Evolutionary conservation across 2,329 filamentous ascomycete genomes (phyloP).

Genomic region (Colletotrichum ledebouriae): DNA sequence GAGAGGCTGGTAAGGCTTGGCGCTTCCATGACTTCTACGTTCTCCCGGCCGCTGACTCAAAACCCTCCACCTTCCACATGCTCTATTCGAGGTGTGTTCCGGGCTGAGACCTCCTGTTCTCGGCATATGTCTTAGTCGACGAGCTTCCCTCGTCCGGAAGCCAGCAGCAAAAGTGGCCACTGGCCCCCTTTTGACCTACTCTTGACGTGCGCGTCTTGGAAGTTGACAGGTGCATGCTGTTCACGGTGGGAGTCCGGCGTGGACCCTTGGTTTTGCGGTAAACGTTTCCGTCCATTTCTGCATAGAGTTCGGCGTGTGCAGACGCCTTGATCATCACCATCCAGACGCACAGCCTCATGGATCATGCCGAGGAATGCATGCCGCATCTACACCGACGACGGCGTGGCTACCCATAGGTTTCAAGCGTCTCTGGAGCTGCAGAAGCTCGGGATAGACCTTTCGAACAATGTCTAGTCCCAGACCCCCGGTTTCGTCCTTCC

Average conservation of each 20-base stretch:
- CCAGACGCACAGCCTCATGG: conserved; percentile 21
- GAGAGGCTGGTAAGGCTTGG: not conserved
- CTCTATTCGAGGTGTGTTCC: not conserved
- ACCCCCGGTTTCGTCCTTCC: no score
- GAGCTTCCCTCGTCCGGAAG: not conserved
- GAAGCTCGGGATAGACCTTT: not conserved
- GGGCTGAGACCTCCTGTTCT: conserved; percentile 9
- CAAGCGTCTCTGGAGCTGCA: not conserved
- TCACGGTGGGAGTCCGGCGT: not conserved
- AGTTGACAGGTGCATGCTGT: not conserved
- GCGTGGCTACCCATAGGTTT: not conserved
- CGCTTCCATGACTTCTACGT: not conserved
- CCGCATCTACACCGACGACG: not conserved
- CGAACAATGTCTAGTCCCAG: not conserved
- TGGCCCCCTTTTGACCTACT: not conserved
- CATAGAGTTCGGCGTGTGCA: not conserved
- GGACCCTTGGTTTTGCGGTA: not conserved
- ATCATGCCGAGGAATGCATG: conserved; percentile 23
- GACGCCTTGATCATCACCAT: conserved; percentile 17
- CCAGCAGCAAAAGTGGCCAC: not conserved
- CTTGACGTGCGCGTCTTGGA: not conserved
- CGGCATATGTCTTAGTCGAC: conserved; percentile 16
- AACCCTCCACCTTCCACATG: not conserved
- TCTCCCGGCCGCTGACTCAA: not conserved
- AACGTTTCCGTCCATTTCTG: conserved; percentile 19